phyloP scores from a whole-genome alignment of 768 basidiomycete genomes.

The Amyloporia xantha region DNA sequence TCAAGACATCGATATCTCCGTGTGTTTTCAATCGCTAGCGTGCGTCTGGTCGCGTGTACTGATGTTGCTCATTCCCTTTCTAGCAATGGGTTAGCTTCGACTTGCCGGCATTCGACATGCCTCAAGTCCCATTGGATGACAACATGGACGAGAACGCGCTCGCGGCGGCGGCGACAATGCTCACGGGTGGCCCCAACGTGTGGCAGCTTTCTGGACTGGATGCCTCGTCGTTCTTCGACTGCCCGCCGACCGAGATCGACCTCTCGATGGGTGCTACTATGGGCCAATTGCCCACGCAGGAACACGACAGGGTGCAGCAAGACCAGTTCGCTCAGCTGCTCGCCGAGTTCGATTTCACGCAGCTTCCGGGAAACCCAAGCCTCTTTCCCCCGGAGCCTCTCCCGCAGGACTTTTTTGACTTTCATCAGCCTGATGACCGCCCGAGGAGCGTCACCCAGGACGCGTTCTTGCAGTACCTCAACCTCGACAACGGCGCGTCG shows the following conservation, averaged over 20 bases:
- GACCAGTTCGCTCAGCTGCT: slow-evolving; percentile 3
- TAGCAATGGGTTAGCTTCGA: too few relatives aligned
- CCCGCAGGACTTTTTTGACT: neutral
- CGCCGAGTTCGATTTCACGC: neutral
- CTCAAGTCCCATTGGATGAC: too few relatives aligned
- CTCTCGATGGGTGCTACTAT: neutral
- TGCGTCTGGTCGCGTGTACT: too few relatives aligned
- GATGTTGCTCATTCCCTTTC: too few relatives aligned
- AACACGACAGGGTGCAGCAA: neutral
- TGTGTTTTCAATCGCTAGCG: too few relatives aligned
- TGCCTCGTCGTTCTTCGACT: neutral
- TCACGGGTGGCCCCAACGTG: neutral
- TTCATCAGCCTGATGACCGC: too few relatives aligned
- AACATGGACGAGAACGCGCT: neutral
- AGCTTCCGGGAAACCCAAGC: neutral
- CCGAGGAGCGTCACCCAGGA: slow-evolving; percentile 3
- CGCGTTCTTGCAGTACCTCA: slow-evolving; percentile 4
- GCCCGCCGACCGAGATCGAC: neutral
- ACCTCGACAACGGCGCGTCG: neutral
- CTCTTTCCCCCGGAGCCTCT: neutral
- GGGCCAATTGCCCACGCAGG: neutral
- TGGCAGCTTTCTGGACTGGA: neutral
- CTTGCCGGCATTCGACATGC: too few relatives aligned
- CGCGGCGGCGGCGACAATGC: neutral
- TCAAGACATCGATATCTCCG: too few relatives aligned